Evolutionary conservation across 1,284 basidiomycete species (phyloP), one percentile per base, ranked within the genome.

Genomic region (Cutaneotrichosporon daszewskae): DNA sequence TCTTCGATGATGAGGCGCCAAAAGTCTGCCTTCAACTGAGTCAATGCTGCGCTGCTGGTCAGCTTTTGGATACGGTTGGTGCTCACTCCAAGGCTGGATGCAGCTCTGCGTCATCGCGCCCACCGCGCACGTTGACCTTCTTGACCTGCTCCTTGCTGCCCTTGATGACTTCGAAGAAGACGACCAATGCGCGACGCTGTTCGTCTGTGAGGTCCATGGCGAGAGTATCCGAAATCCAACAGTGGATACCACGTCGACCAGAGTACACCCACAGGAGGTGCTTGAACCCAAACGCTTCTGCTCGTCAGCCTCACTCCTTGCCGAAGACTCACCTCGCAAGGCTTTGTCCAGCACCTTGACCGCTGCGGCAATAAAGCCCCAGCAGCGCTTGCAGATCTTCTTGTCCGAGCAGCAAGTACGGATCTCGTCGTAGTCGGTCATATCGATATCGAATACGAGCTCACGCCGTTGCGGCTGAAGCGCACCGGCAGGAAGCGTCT

Each of bases 361-460:
- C 0, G 95, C 95, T 16, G 85, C 84, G 12, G 87, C 79, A 59
- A 99, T 96, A 73, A 92, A 97, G 1, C 77, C 80, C 94, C 95
- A 98, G 73, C 95, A 99, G 31, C 84, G 79, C 53, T 77, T 79
- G 74, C 94, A 98, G 69, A 99, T 96, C 47, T 79, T 83, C 44
- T 92, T 89, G 43, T 83, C 87, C 3, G 82, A 82, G 71, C 95
- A 98, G 72, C 95, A 99, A 0, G 89, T 96, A 40, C 95, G 83
- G 60, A 98, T 82, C 47, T 84, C 78, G 69, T 99, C 95, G 73
- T 99, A 99, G 72, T 99, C 94, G 14, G 94, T 95, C 92, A 99
- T 96, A 72, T 99, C 94, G 66, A 99, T 96, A 81, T 98, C 95
- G 64, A 99, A 96, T 1, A 99, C 95, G 24, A 99, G 82, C 69